Percentiles rank a stretch among this genome's conserved stretches.
These are phyloP conservation scores for Fraxinus anomala DNA, from an alignment of 257 asterid genomes.

Conservation along the genomic window DNA sequence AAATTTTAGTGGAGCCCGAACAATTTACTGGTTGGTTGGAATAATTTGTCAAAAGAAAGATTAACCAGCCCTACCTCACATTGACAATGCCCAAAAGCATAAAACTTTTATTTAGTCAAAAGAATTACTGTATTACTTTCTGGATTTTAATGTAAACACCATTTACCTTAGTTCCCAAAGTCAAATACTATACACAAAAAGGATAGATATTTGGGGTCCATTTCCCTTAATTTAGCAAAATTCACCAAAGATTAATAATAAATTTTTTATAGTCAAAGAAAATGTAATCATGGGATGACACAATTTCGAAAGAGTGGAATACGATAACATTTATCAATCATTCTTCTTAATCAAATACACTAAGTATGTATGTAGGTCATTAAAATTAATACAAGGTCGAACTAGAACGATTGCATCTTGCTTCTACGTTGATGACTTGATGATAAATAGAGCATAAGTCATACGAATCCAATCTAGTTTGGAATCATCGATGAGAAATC, in stretches of 20 bases:
- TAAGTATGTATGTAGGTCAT: too few species aligned
- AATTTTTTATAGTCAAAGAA: too few species aligned
- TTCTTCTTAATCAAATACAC: too few species aligned
- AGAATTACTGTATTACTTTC: neutral
- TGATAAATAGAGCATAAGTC: too few species aligned
- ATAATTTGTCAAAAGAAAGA: neutral
- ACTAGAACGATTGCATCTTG: too few species aligned
- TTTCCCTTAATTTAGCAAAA: neutral
- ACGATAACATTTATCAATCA: neutral
- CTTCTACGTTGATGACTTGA: too few species aligned
- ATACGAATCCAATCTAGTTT: neutral
- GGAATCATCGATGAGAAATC: neutral
- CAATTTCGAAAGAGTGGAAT: neutral
- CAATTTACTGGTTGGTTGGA: neutral
- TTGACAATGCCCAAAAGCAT: neutral
- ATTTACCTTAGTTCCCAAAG: neutral
- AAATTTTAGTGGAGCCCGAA: too few species aligned
- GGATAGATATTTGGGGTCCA: neutral
- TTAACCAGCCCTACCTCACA: neutral
- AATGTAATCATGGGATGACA: too few species aligned
- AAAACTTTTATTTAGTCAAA: conserved; percentile 6
- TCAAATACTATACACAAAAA: neutral
- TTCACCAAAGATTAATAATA: neutral
- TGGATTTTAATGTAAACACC: neutral
- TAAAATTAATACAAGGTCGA: too few species aligned